These are phyloP conservation scores for Mortierella claussenii DNA, from an alignment of 192 early-diverging fungal genomes.

Conservation along the genomic window DNA sequence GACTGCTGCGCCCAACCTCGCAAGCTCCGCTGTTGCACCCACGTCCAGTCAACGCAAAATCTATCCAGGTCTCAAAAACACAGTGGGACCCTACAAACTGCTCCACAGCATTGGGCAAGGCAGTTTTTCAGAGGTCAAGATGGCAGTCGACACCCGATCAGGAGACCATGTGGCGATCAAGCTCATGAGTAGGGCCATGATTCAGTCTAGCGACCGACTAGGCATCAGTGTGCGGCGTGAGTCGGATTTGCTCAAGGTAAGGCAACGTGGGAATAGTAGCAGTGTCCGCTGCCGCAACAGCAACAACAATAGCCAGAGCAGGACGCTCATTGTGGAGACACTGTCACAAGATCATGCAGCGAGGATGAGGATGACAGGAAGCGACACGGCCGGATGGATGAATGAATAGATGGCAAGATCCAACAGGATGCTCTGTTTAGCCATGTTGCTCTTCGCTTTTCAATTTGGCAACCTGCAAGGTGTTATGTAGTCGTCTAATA, in stretches of 20 bases:
- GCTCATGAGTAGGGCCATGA: constrained; percentile 59
- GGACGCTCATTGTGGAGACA: too few relatives aligned
- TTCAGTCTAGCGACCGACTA: constrained; percentile 54
- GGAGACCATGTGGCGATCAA: constrained; percentile 67
- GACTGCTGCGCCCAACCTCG: constrained; percentile 7
- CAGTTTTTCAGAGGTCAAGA: constrained; percentile 69
- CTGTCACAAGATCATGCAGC: too few relatives aligned
- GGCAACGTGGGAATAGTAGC: too few relatives aligned
- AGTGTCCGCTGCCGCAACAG: too few relatives aligned
- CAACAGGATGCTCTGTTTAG: too few relatives aligned
- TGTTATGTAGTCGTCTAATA: too few relatives aligned
- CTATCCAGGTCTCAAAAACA: constrained; percentile 51
- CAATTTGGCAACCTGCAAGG: too few relatives aligned
- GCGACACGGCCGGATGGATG: too few relatives aligned
- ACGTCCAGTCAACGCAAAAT: constrained; percentile 23
- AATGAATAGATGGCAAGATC: too few relatives aligned
- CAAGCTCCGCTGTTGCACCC: background rate
- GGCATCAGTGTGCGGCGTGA: constrained; percentile 53
- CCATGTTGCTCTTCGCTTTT: too few relatives aligned
- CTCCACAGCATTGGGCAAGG: constrained; percentile 62
- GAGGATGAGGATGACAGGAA: too few relatives aligned
- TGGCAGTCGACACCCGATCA: constrained; percentile 60
- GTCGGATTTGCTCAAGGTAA: constrained; percentile 58
- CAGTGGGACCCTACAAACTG: constrained; percentile 40
- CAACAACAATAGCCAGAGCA: too few relatives aligned